Evolutionary conservation across 2,329 filamentous ascomycete genomes (phyloP).

Genomic region (Hymenoscyphus repandus): DNA sequence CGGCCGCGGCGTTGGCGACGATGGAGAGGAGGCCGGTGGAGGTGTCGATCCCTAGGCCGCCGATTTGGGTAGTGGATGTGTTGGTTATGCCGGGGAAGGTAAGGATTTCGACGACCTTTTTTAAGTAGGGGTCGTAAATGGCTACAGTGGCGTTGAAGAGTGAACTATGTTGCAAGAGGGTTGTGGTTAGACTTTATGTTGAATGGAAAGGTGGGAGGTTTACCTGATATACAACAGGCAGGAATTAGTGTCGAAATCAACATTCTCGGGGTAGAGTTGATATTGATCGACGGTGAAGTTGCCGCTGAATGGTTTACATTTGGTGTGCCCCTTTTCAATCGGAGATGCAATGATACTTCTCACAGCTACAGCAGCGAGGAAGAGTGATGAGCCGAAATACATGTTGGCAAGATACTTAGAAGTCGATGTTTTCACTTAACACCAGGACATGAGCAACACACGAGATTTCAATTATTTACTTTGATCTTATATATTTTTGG

Average conservation of each 20-base stretch:
- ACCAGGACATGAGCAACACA: too few relatives aligned
- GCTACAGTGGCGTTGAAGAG: slow-evolving; percentile 10
- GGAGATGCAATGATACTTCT: too few relatives aligned
- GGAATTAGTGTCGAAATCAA: slow-evolving; percentile 6
- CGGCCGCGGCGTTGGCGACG: slow-evolving; percentile 5
- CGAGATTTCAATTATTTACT: too few relatives aligned
- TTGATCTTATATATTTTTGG: too few relatives aligned
- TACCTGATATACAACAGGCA: slow-evolving; percentile 9
- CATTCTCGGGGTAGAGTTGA: slow-evolving; percentile 13
- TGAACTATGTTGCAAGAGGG: not conserved
- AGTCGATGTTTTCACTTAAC: too few relatives aligned
- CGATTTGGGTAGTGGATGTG: slow-evolving; percentile 4
- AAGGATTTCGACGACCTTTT: slow-evolving; percentile 4
- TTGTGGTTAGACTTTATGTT: not conserved
- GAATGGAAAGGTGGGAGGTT: not conserved
- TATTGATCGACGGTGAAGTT: slow-evolving; percentile 12
- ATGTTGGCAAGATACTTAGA: too few relatives aligned
- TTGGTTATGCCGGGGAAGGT: slow-evolving; percentile 7
- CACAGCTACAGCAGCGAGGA: too few relatives aligned
- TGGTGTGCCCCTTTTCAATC: not conserved
- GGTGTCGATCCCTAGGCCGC: slow-evolving; percentile 6
- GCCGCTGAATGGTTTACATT: slow-evolving; percentile 4
- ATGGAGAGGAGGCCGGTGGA: slow-evolving; percentile 6
- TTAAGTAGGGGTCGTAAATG: slow-evolving; percentile 9
- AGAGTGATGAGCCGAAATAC: too few relatives aligned